Evolutionary conservation across 1,284 basidiomycete species (phyloP), one percentile per base, ranked within the genome.

Genomic region (Tylopilus sp.): DNA sequence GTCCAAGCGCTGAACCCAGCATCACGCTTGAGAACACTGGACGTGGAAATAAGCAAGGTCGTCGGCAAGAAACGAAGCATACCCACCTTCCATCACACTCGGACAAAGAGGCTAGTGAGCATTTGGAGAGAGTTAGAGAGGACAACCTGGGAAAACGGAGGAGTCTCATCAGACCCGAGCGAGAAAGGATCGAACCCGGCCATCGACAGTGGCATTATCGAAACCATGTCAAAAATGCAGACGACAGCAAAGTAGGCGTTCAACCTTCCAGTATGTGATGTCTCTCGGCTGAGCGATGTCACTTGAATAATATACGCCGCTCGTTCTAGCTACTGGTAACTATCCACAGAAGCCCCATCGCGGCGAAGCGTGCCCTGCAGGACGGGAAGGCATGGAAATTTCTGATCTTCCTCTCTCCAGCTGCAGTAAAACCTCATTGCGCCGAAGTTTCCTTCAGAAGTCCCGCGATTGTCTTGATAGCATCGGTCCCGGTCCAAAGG

Each of bases 171-270:
- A 86, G 90, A 63, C 97, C 98, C 12, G 97, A 99, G 80, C 87
- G 97, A 68, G 97, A 98, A 84, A 95, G 97, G 84, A 95, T 99
- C 74, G 97, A 98, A 77, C 96, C 97, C 13, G 91, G 91, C 57
- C 96, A 99, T 84, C 89, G 96, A 53, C 91, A 97, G 72, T 99
- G 94, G 91, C 94, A 99, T 82, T 99, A 99, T 81, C 91, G 96
- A 61, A 92, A 88, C 69, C 96, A 95, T 80, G 95, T 95, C 19
- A 92, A 93, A 94, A 76, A 87, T 95, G 79, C 92, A 77, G 84
- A 91, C 64, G 89, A 91, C 69, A 86, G 88, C 19, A 78, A 84
- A 59, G 83, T 94, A 7, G 92, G 89, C 63, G 88, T 96, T 24
- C 83, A 91, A 77, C 92, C 95, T 26, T 95, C 93, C 58, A 87